Evolutionary conservation across 176 grass and related monocot species (phyloP).

Genomic region (Chloris gayana): DNA sequence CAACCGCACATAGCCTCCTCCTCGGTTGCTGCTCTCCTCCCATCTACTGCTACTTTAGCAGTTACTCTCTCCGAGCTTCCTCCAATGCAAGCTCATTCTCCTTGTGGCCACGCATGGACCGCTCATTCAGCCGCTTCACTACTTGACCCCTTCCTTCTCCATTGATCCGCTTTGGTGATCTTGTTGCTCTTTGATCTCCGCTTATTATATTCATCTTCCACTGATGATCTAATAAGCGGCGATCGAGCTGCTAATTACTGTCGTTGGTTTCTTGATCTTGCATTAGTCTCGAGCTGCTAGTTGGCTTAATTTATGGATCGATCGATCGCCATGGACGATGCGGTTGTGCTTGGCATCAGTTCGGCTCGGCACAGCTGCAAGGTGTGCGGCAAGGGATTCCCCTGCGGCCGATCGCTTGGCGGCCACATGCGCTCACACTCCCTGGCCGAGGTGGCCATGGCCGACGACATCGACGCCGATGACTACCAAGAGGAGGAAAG

Average conservation of each 20-base stretch:
- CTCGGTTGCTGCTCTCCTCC: constrained; percentile 17
- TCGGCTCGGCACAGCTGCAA: constrained; percentile 53
- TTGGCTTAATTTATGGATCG: constrained; percentile 21
- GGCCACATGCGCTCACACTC: constrained; percentile 73
- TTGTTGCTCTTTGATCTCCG: not conserved
- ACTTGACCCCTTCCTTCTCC: constrained; percentile 39
- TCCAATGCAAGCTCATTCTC: constrained; percentile 26
- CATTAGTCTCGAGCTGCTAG: no score
- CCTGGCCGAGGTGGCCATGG: constrained; percentile 33
- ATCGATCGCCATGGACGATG: constrained; percentile 1
- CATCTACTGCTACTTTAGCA: constrained; percentile 59
- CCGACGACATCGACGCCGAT: not conserved
- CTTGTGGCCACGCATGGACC: constrained; percentile 28
- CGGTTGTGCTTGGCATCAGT: constrained; percentile 19
- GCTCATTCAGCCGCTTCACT: constrained; percentile 8
- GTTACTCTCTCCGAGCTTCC: constrained; percentile 25
- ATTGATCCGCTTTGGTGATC: not conserved
- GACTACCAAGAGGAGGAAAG: not conserved
- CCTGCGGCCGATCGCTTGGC: constrained; percentile 61
- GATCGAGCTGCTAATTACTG: not conserved
- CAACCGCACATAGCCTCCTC: constrained; percentile 42
- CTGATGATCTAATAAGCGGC: no score
- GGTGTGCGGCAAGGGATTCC: constrained; percentile 67
- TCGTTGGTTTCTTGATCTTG: not conserved
- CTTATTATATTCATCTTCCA: no score